Conservation (phyloP, 495 filamentous ascomycete species). For the Penicillium malachiteum region DNA sequence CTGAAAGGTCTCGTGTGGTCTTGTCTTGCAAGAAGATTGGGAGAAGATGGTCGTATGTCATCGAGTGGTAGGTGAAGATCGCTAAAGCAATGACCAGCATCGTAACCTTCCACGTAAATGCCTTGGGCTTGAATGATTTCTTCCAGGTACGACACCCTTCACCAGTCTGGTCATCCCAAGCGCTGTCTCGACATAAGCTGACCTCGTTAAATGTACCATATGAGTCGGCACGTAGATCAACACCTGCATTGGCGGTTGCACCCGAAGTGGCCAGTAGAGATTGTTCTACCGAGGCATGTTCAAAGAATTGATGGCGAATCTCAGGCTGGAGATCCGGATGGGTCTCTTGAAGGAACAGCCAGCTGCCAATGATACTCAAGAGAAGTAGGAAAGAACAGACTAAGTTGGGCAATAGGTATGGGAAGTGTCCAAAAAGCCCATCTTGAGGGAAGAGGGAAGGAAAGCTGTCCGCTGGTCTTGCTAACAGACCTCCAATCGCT, state of each 20-base stretch:
- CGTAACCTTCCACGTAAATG: conserved; percentile 64
- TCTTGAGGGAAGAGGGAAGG: conserved; percentile 61
- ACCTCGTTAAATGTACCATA: conserved; percentile 75
- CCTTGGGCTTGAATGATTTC: conserved; percentile 38
- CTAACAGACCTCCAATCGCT: conserved; percentile 75
- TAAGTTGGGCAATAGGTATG: conserved; percentile 80
- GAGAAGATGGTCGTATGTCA: conserved; percentile 82
- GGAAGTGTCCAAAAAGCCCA: conserved; percentile 70
- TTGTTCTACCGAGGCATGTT: conserved; percentile 61
- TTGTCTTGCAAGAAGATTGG: conserved; percentile 83
- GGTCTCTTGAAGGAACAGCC: conserved; percentile 72
- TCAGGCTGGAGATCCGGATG: conserved; percentile 75
- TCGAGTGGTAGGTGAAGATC: conserved; percentile 84
- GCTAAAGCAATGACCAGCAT: conserved; percentile 71
- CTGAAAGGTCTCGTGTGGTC: conserved; percentile 27
- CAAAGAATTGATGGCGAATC: conserved; percentile 42
- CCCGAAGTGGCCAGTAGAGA: conserved; percentile 71
- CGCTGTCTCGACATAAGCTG: conserved; percentile 46
- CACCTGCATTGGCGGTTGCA: conserved; percentile 64
- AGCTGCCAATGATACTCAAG: conserved; percentile 71
- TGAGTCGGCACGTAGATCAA: conserved; percentile 69
- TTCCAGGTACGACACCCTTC: conserved; percentile 37
- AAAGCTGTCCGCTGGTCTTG: conserved; percentile 67
- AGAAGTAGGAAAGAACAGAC: conserved; percentile 72
- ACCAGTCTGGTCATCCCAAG: conserved; percentile 49